Conservation (phyloP, 2,329 filamentous ascomycete genomes). For the Balansia obtecta region DNA sequence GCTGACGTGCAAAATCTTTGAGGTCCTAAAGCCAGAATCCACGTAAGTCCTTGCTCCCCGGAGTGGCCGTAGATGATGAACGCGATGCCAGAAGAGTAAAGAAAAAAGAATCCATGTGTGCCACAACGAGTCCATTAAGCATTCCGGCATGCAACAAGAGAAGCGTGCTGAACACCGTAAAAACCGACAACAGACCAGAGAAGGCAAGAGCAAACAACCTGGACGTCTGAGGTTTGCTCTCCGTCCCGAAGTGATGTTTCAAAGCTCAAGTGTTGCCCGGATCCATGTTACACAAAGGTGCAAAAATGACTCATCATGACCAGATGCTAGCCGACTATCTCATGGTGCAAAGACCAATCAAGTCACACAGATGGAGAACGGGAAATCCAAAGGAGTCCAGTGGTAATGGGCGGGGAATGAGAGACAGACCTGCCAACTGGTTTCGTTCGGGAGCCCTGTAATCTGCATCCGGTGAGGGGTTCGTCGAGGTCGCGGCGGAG, state of each 20-base stretch:
- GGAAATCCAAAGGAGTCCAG: constrained; percentile 28
- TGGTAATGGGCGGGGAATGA: constrained; percentile 45
- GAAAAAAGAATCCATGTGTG: constrained; percentile 14
- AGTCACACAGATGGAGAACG: constrained; percentile 17
- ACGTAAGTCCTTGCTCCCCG: constrained; percentile 67
- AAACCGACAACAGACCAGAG: constrained; percentile 17
- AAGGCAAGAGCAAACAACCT: constrained; percentile 8
- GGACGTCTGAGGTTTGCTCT: constrained; percentile 2
- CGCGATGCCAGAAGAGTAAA: constrained; percentile 12
- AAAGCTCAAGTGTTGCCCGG: constrained; percentile 16
- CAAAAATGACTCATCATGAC: constrained; percentile 8
- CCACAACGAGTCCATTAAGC: constrained; percentile 24
- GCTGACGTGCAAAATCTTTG: constrained; percentile 97
- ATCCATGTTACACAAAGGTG: constrained; percentile 8
- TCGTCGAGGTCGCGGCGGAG: constrained; percentile 67
- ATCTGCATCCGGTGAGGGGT: constrained; percentile 97
- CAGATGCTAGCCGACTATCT: constrained; percentile 9
- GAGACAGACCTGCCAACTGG: constrained; percentile 99
- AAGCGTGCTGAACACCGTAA: constrained; percentile 4
- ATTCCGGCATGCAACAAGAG: constrained; percentile 8
- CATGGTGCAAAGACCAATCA: constrained; percentile 17
- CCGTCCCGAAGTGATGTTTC: constrained; percentile 2
- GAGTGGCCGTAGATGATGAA: constrained; percentile 16
- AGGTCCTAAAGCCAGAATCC: constrained; percentile 83
- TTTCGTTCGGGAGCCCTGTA: constrained; percentile 90